These are phyloP conservation scores for Podila verticillata DNA, from an alignment of 192 early-diverging fungal species.

Conservation along the genomic window DNA sequence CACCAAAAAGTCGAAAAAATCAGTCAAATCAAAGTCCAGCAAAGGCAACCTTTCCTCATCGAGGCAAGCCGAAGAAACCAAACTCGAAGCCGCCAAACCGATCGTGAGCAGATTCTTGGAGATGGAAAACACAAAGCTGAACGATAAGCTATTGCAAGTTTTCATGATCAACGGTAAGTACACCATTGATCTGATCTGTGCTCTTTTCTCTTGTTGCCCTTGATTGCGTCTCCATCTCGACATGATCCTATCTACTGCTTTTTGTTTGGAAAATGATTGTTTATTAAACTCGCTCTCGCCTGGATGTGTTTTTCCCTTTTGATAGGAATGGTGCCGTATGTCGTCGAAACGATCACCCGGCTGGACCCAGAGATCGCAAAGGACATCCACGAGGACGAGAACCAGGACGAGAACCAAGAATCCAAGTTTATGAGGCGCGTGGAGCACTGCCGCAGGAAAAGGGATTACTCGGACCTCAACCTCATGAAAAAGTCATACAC, in stretches of 20 bases:
- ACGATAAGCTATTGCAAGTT: constrained; percentile 42
- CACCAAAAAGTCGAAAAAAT: constrained; percentile 46
- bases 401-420: constrained; percentile 27
- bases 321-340: constrained; percentile 33
- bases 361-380: constrained; percentile 43
- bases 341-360: constrained; percentile 38
- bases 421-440: constrained; percentile 33
- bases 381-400: constrained; percentile 6
- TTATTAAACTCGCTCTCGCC: too few species aligned
- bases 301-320: background rate
- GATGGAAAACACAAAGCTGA: constrained; percentile 46
- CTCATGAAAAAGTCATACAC: constrained; percentile 51
- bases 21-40: constrained; percentile 34
- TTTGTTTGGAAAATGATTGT: background rate
- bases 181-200: background rate
- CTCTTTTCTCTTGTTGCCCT: background rate
- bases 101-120: constrained; percentile 45
- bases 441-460: constrained; percentile 21
- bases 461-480: constrained; percentile 36
- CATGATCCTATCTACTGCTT: background rate
- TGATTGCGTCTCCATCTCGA: too few species aligned
- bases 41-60: constrained; percentile 29
- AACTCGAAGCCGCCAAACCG: constrained; percentile 44
- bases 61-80: constrained; percentile 42
- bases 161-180: constrained; percentile 44